Percentiles rank a stretch among this genome's conserved stretches.
These are phyloP conservation scores for Clonostachys rosea DNA, from an alignment of 2,329 filamentous ascomycete species.

Conservation along the genomic window DNA sequence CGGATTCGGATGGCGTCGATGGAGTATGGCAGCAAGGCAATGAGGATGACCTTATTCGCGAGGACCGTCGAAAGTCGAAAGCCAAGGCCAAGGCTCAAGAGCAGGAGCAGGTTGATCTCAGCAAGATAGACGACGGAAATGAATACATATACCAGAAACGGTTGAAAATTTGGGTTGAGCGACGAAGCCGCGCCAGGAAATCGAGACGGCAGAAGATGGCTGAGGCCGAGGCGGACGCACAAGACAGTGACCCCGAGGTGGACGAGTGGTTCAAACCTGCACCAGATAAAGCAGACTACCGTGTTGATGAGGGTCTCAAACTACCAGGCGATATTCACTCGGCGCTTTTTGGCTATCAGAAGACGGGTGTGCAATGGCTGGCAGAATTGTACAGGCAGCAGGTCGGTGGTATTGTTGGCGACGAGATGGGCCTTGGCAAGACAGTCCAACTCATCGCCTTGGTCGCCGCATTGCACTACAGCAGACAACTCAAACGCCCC, in stretches of 20 bases:
- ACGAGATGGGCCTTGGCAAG: conserved; percentile 99
- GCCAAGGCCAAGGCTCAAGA: conserved; percentile 26
- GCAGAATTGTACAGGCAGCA: conserved; percentile 86
- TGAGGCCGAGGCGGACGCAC: conserved; percentile 22
- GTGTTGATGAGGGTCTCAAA: conserved; percentile 69
- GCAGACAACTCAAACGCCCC: conserved; percentile 76
- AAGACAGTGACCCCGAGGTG: conserved; percentile 36
- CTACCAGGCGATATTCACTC: conserved; percentile 92
- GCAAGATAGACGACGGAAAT: conserved; percentile 79
- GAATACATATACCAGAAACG: conserved; percentile 75
- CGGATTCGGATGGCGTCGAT: conserved; percentile 25
- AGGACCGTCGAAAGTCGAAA: conserved; percentile 34
- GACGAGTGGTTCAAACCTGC: conserved; percentile 82
- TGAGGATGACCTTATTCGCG: conserved; percentile 29
- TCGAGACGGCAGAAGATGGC: conserved; percentile 30
- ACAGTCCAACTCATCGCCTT: conserved; percentile 73
- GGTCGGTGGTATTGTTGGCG: conserved; percentile 90
- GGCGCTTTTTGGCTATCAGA: conserved; percentile 93
- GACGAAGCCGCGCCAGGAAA: conserved; percentile 33
- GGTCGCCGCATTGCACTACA: conserved; percentile 87
- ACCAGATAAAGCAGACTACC: conserved; percentile 72
- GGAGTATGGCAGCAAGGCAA: conserved; percentile 29
- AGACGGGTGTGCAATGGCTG: conserved; percentile 94
- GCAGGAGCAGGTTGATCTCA: conserved; percentile 41
- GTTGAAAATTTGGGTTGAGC: conserved; percentile 68